Evolutionary conservation across 768 basidiomycete genomes (phyloP).

Genomic region (Ephemerocybe angulata): DNA sequence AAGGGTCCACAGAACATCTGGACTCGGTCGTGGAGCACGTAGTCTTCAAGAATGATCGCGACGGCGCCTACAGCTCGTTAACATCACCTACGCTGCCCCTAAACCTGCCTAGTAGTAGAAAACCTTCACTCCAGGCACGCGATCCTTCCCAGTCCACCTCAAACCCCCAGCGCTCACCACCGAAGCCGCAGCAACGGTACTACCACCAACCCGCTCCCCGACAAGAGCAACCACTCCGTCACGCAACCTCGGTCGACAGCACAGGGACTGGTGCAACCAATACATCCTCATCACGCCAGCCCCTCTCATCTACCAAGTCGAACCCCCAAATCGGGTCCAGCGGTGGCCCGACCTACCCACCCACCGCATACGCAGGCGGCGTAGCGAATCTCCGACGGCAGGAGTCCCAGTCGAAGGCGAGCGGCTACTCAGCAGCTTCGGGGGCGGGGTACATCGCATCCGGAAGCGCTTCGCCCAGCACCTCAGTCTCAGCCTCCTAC

Average conservation of each 20-base stretch:
- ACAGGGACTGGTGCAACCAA: not conserved
- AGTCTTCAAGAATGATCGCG: too few species aligned
- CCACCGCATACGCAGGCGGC: not conserved
- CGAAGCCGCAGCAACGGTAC: not conserved
- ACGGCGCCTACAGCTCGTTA: too few species aligned
- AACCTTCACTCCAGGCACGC: too few species aligned
- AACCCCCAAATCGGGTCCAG: not conserved
- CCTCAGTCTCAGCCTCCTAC: not conserved
- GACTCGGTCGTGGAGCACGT: too few species aligned
- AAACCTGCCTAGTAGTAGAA: too few species aligned
- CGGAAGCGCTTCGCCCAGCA: not conserved
- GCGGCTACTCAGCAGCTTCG: not conserved
- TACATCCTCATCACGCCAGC: not conserved
- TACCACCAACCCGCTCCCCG: conserved; percentile 1
- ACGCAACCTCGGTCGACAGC: not conserved
- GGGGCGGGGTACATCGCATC: not conserved
- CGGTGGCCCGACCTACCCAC: not conserved
- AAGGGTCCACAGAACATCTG: too few species aligned
- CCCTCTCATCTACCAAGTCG: not conserved
- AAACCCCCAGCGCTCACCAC: not conserved
- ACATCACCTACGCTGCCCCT: too few species aligned
- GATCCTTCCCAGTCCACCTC: not conserved
- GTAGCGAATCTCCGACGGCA: not conserved
- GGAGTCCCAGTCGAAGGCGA: not conserved
- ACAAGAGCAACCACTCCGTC: not conserved